A percentile compares a stretch with the other conserved stretches of the same genome.
phyloP scores from a whole-genome alignment of 441 rosid genomes.

The Pelargonium citronellum region DNA sequence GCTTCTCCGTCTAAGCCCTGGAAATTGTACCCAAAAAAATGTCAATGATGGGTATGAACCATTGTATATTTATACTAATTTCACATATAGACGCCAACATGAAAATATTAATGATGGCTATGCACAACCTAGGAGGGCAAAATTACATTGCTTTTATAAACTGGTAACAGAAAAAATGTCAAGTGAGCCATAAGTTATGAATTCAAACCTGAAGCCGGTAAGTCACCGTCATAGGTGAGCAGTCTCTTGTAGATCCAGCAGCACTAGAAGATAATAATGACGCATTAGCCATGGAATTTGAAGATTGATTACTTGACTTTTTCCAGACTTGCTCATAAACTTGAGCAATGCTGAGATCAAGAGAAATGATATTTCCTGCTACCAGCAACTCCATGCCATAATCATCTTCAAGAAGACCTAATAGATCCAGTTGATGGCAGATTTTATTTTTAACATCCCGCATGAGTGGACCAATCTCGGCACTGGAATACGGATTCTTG shows the following conservation, averaged over 20 bases:
- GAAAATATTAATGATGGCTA: not conserved
- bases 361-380: conserved; percentile 98
- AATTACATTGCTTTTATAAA: not conserved
- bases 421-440: conserved; percentile 89
- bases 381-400: conserved; percentile 97
- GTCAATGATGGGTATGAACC: not conserved
- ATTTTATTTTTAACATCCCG: conserved; percentile 99
- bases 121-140: not conserved
- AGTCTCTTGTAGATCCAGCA: conserved; percentile 65
- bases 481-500: conserved; percentile 95
- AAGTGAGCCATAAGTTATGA: not conserved
- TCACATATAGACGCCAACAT: not conserved
- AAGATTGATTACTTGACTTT: conserved; percentile 79
- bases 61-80: not conserved
- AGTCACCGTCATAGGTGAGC: conserved; percentile 96
- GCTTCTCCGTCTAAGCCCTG: conserved; percentile 99
- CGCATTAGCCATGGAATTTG: conserved; percentile 55
- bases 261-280: conserved; percentile 61
- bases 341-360: conserved; percentile 96
- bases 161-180: not conserved
- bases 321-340: conserved; percentile 99
- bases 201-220: conserved; percentile 95
- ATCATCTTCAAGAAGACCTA: conserved; percentile 95
- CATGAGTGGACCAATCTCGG: conserved; percentile 99
- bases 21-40: conserved; percentile 14